phyloP scores from a whole-genome alignment of 768 basidiomycete genomes.

The Lactarius akahatsu region DNA sequence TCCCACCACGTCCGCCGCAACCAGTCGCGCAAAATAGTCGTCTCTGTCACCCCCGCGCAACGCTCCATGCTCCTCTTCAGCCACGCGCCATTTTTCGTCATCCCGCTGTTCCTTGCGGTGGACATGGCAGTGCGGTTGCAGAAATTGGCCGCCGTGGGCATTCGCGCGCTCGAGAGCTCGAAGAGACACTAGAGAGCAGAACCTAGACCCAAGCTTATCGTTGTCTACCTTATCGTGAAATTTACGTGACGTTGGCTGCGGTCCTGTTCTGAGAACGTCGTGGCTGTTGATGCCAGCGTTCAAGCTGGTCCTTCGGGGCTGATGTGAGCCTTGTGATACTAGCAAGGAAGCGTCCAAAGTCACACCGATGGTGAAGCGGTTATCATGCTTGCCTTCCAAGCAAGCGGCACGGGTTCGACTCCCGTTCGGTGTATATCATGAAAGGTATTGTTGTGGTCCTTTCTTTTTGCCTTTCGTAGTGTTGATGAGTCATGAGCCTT shows the following conservation, averaged over 20 bases:
- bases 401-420: slow-evolving; percentile 38
- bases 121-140: slow-evolving; percentile 56
- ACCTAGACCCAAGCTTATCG: not conserved
- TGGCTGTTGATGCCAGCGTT: not conserved
- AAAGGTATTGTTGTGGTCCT: not conserved
- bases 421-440: slow-evolving; percentile 30
- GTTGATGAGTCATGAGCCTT: too few species aligned
- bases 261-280: not conserved
- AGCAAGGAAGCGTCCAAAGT: not conserved
- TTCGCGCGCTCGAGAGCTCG: slow-evolving; percentile 12
- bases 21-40: slow-evolving; percentile 35
- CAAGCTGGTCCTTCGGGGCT: too few species aligned
- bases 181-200: not conserved
- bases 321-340: not conserved
- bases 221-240: not conserved
- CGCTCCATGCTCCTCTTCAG: slow-evolving; percentile 56
- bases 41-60: slow-evolving; percentile 52
- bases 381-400: slow-evolving; percentile 42
- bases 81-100: slow-evolving; percentile 73
- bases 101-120: slow-evolving; percentile 69
- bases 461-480: not conserved
- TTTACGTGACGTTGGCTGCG: not conserved
- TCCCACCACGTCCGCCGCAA: slow-evolving; percentile 42
- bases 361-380: slow-evolving; percentile 35
- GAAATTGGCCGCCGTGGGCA: slow-evolving; percentile 24